phyloP scores from a whole-genome alignment of 2,329 filamentous ascomycete species.

The Aspergillus novofumigatus region DNA sequence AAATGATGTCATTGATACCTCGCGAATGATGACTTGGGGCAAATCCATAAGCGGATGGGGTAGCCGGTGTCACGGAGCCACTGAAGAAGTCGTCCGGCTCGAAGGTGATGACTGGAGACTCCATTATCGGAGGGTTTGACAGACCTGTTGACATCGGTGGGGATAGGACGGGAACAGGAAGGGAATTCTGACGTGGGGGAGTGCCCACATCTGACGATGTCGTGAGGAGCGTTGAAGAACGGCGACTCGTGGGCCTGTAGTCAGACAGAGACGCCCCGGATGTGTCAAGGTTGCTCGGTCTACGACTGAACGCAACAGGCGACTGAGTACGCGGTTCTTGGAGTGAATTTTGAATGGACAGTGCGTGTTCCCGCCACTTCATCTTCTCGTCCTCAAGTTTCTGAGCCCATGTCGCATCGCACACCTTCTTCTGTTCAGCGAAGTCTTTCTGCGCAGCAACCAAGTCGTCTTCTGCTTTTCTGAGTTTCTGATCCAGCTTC shows the following conservation, averaged over 20 bases:
- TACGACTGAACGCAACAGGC: conserved; percentile 40
- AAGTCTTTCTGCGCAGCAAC: conserved; percentile 54
- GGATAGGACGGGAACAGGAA: conserved; percentile 28
- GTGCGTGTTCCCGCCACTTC: conserved; percentile 52
- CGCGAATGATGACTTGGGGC: conserved; percentile 43
- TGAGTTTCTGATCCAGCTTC: conserved; percentile 38
- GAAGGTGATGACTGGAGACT: conserved; percentile 39
- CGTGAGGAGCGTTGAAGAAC: conserved; percentile 36
- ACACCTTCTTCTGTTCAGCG: conserved; percentile 55
- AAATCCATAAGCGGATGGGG: conserved; percentile 37
- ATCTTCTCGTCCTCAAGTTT: conserved; percentile 62
- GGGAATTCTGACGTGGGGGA: conserved; percentile 47
- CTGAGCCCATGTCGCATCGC: conserved; percentile 54
- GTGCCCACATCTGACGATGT: conserved; percentile 35
- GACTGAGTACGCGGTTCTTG: conserved; percentile 38
- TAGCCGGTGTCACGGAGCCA: conserved; percentile 29
- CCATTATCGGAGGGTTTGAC: conserved; percentile 21
- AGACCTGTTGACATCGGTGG: conserved; percentile 24
- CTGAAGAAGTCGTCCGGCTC: conserved; percentile 46
- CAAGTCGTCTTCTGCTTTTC: conserved; percentile 58
- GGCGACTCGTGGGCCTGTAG: conserved; percentile 37
- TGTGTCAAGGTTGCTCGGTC: conserved; percentile 32
- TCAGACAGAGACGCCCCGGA: conserved; percentile 36
- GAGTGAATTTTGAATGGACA: conserved; percentile 32
- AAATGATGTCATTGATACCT: conserved; percentile 77